Percentiles rank a stretch among this genome's conserved stretches.
Conservation (phyloP, 2,329 filamentous ascomycete genomes). For the Colletotrichum cordylinicola region DNA sequence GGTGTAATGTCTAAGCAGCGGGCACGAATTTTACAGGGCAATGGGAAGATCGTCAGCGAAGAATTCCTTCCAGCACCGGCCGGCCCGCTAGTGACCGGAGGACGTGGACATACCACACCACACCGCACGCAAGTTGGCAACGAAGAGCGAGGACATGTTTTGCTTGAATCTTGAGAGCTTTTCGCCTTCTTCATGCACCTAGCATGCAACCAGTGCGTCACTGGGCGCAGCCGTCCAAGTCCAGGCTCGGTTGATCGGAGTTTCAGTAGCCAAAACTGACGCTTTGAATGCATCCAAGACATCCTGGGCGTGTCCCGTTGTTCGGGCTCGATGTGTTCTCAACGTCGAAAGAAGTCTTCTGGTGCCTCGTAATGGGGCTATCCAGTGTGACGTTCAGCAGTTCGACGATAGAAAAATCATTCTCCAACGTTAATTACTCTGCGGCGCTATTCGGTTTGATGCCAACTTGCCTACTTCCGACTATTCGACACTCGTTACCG, state of each 20-base stretch:
- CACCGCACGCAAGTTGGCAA: neutral
- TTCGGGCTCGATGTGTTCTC: neutral
- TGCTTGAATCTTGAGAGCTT: neutral
- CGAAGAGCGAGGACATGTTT: neutral
- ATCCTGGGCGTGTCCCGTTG: neutral
- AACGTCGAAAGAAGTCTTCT: neutral
- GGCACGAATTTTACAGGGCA: neutral
- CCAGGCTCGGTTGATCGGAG: neutral
- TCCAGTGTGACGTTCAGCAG: neutral
- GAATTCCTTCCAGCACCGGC: neutral
- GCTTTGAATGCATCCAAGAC: conserved; percentile 12
- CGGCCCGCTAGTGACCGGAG: neutral
- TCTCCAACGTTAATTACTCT: neutral
- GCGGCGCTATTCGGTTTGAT: neutral
- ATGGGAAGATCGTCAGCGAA: neutral
- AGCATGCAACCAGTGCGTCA: conserved; percentile 13
- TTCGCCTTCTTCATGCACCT: neutral
- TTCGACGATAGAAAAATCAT: neutral
- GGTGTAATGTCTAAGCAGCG: neutral
- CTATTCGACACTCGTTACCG: neutral
- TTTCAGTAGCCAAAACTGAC: conserved; percentile 13
- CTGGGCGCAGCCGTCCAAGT: conserved; percentile 4
- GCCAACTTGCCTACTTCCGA: neutral
- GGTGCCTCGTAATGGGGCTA: neutral
- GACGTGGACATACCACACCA: conserved; percentile 3